Evolutionary conservation across 2,329 filamentous ascomycete species (phyloP), one percentile per base, ranked within the genome.

Genomic region (Alternaria alternata): DNA sequence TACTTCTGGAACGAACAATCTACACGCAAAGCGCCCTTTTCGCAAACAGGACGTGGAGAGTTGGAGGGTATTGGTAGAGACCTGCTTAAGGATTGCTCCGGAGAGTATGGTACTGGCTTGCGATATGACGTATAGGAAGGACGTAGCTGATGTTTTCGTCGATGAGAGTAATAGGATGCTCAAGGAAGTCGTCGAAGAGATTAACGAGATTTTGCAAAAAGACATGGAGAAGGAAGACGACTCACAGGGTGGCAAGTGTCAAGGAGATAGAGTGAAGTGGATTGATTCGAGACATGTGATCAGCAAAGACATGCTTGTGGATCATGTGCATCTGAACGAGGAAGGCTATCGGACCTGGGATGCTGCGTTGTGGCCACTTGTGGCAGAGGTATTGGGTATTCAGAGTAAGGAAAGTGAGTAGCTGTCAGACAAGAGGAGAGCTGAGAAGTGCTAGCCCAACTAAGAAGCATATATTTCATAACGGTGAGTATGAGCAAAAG

Each of bases 251-350:
- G 39, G 16, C 39, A 30, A 24, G 24, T 14, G 36, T 36, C 30
- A 22, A 20, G 14, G 11, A 6, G 46, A 49, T n/a, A 57, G 42
- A 12, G 56, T 67, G 16, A 48, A 55, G 22, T 65, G 62, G 62
- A 32, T 62, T 20, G 60, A 62, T 7, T 48, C 52, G 46, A 62
- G 61, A 20, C 24, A 32, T 16, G 6, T 44, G 18, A 41, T 64
- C 34, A 52, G 41, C 36, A 59, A 43, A 22, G 42, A 67, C 6
- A 54, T 58, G 57, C 24, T 68, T 26, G 62, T 49, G 3, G 66
- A 65, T 59, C 57, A 63, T 57, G 64, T 67, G 47, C 66, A 67
- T 61, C 52, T 68, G 18, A 59, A 63, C 36, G 43, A 57, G 44
- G 51, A 56, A 38, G 64, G 60, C 9, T 68, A 68, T 58, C 24